Conservation (phyloP, 129 eudicot species). For the Flaveria bidentis region DNA sequence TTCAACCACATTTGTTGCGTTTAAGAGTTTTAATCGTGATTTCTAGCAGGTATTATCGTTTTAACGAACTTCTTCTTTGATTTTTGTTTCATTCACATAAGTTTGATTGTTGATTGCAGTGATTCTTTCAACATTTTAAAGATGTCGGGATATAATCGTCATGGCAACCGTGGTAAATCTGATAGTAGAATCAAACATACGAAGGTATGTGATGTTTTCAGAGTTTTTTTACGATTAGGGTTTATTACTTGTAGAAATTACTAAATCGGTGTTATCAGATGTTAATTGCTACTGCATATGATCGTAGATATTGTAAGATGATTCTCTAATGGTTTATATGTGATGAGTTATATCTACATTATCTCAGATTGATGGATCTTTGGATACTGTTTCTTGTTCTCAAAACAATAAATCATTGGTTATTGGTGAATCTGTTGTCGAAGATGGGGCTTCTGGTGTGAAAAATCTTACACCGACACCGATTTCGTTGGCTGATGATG, state of each 20-base stretch:
- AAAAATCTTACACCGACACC: neutral
- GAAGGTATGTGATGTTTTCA: neutral
- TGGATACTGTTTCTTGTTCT: conserved; percentile 3
- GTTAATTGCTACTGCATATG: neutral
- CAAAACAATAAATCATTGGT: neutral
- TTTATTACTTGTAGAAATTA: neutral
- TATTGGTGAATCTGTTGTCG: neutral
- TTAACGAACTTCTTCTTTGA: neutral
- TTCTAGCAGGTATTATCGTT: conserved; percentile 1
- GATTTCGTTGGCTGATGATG: neutral
- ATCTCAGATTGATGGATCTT: conserved; percentile 33
- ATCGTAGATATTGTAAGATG: neutral
- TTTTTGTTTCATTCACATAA: neutral
- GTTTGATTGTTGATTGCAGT: neutral
- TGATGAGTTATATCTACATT: neutral
- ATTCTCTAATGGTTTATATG: neutral
- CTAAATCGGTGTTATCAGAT: neutral
- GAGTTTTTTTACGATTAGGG: neutral
- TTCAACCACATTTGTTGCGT: neutral
- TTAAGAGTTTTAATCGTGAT: neutral
- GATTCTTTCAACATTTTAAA: neutral
- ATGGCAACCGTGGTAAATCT: conserved; percentile 6
- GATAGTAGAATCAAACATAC: conserved; percentile 8
- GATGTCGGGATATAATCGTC: conserved; percentile 16
- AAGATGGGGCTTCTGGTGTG: conserved; percentile 12